Base-by-base conservation (phyloP, 805 yeast species). In the Allodekkera sacchari region DNA sequence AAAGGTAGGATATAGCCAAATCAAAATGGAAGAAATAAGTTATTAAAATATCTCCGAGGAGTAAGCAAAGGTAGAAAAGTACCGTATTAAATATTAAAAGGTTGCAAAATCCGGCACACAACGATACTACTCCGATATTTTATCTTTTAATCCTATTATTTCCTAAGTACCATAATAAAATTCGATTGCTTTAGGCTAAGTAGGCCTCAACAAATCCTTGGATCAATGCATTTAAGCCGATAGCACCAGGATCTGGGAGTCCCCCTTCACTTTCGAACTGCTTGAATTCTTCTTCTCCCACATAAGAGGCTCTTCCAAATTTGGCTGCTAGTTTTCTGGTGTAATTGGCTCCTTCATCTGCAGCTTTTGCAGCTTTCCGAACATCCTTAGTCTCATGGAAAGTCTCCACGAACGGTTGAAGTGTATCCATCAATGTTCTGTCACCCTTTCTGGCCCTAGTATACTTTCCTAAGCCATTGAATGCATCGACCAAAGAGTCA, bases 231-330 rank as follows among this genome's bases (percentile, higher is more conserved):
- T 59, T 81, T 16, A 88, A 61, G 4, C 96, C 96, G 35, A 84
- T 74, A 3, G 96, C 96, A 42, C 97, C 96, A 5, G 97, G 96
- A 48, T 88, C 97, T 2, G 95, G 94, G 19, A 87, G 65, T n/a
- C 82, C 83, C 17, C 83, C 85, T 48, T 66, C 67, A 24, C 63
- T 66, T 24, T 57, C 66, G 31, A 61, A 66, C 27, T 55, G 57
- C 34, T 63, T 59, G 44, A 76, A 68, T 32, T 71, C 80, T 9
- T 66, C 74, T 37, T 73, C 74, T 39, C 67, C 66, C 18, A 88
- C 96, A 52, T 88, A 89, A 4, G 94, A 80, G 12, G 97, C 95
- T 49, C 97, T 74, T 19, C 97, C 97, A 44, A 89, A 85, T 45
- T 79, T 79, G 27, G 96, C 96, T 42, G 74, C 78, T 42, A 83